Base-by-base conservation (phyloP, 2,329 filamentous ascomycete species). In the Botrytis cinerea region DNA sequence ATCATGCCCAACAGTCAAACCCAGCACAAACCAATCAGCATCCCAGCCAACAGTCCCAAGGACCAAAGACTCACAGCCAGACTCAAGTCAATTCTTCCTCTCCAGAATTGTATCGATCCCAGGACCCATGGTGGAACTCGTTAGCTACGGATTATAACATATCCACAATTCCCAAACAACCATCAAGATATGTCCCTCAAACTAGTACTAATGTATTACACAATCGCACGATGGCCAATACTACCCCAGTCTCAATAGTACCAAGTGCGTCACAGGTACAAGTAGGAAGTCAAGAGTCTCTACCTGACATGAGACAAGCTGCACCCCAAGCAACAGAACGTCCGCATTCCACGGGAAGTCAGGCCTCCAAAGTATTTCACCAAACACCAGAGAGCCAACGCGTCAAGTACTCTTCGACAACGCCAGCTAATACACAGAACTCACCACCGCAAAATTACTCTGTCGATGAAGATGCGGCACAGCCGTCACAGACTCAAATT, bases 71-170 rank as follows among this genome's bases (percentile, higher is more conserved):
- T 43, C 25, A 57, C 9, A 54, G 38, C 25, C 35, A 32, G 32
- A 28, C 6, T 22, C 66, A 40, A 43, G 20, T 43, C 12, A 68
- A 57, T 2, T n/a, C 35, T 57, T 57, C 48, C 18, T 57, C 66
- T 12, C 48, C 66, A 57, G 66, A 28, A 57, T 43, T 38, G 5
- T 68, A 68, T 45, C 35, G 18, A n/a, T 68, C 66, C 25, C 66
- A 57, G 38, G 66, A 68, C 22, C 66, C 66, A 57, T 68, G 66
- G 66, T 68, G 66, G 66, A 68, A 68, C 48, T 68, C 66, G 6
- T 25, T 68, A 57, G 66, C 66, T 43, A 51, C 66, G 6, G 18
- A 68, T 32, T 68, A 68, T 38, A 57, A 57, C 10, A 68, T 68
- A n/a, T 28, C 54, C n/a, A 68, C 40, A 40, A 57, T 68, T 43